phyloP scores from a whole-genome alignment of 371 early-diverging fungal species.

The Furculomyces boomerangus region DNA sequence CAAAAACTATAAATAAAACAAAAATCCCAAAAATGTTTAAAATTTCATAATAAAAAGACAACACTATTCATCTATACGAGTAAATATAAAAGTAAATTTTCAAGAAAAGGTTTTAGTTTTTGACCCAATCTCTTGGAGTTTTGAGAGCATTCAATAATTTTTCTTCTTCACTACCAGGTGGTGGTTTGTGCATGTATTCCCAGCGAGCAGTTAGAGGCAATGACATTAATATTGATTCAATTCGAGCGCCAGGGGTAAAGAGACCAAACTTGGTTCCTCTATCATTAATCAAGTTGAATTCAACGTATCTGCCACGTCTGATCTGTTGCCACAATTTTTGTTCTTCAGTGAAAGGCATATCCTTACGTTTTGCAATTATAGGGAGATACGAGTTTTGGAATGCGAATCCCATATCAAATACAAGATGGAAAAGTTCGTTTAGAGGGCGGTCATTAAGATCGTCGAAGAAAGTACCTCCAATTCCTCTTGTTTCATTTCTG shows the following conservation, averaged over 20 bases:
- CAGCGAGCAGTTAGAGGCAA: conserved; percentile 68
- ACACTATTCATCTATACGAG: neutral
- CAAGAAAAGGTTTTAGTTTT: neutral
- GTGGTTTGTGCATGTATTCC: conserved; percentile 71
- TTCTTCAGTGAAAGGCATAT: conserved; percentile 39
- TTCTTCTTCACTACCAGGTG: conserved; percentile 45
- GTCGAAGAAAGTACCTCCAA: conserved; percentile 81
- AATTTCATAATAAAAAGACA: neutral
- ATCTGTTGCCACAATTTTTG: conserved; percentile 70
- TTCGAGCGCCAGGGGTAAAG: conserved; percentile 66
- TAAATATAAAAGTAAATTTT: neutral
- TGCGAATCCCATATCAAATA: conserved; percentile 43
- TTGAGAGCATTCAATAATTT: conserved; percentile 56
- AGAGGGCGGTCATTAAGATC: conserved; percentile 49
- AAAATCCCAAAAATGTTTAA: neutral
- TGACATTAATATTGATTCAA: conserved; percentile 73
- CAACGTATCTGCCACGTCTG: conserved; percentile 73
- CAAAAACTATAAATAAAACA: neutral
- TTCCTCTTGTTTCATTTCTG: conserved; percentile 59
- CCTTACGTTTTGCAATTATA: conserved; percentile 43
- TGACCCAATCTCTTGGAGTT: conserved; percentile 67
- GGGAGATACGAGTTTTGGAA: conserved; percentile 64
- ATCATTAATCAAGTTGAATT: conserved; percentile 77
- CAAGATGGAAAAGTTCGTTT: conserved; percentile 50
- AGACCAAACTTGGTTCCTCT: conserved; percentile 82